Evolutionary conservation across 2,329 filamentous ascomycete genomes (phyloP), one percentile per base, ranked within the genome.

Genomic region (Pseudogymnoascus sp.): DNA sequence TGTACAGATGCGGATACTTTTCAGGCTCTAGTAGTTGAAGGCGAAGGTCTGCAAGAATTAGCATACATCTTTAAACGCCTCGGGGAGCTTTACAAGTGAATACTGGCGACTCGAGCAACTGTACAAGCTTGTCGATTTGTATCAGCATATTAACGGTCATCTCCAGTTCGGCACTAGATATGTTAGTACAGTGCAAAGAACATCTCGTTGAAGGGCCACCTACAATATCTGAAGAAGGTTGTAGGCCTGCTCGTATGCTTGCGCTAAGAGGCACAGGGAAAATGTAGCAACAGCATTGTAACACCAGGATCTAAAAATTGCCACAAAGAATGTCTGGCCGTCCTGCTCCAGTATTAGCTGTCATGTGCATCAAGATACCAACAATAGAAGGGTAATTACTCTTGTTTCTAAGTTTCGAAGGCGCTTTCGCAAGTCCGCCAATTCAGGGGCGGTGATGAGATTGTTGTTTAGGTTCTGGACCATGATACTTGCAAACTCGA

Each of bases 131-230:
- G 74, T 99, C 94, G 67, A 99, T 97, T 73, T 99, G 95, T 43
- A 99, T 99, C 61, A 99, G 83, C 75, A 97, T 96, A 68, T 96
- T 96, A 67, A 99, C 94, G 0, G 93, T 97, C 91, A 99, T 97
- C 73, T 99, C 94, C 57, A 99, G 80, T 69, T 99, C 94, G 63
- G 91, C 94, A 74, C 91, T 96, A 54, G 22, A 18, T 50, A 73
- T 54, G 71, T 72, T 60, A 72, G 68, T 43, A 62, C 11, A 25
- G n/a, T 59, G 58, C 34, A 18, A 22, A 3, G 38, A 30, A 22
- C 9, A 6, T n/a, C 41, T 8, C 25, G 5, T 20, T 43, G 11
- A 35, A 30, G 25, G 11, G 37, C 11, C 63, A 73, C 85, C 69
- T 73, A 95, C 90, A 99, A 97, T 57, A 97, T 94, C 71, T 97